phyloP scores from a whole-genome alignment of 2,329 filamentous ascomycete genomes.

The Penicillium oxalicum region DNA sequence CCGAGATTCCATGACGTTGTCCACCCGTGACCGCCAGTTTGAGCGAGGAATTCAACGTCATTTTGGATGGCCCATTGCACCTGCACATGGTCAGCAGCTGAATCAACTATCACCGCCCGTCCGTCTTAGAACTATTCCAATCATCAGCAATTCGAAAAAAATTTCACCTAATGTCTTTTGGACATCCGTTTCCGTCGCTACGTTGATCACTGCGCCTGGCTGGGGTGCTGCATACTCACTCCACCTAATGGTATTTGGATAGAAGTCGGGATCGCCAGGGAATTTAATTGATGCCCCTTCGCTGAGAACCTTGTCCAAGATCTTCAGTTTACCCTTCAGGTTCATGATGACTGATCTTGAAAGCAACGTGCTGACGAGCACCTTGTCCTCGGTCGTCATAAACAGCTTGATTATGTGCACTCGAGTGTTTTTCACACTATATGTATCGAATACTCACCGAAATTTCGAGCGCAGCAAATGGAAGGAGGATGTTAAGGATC shows the following conservation, averaged over 20 bases:
- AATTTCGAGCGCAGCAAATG: neutral
- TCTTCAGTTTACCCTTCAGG: neutral
- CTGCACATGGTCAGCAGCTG: neutral
- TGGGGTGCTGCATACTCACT: neutral
- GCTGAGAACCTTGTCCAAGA: neutral
- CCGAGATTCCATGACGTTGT: neutral
- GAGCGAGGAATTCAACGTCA: neutral
- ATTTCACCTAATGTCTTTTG: neutral
- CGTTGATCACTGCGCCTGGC: neutral
- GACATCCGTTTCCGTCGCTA: neutral
- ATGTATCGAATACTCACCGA: neutral
- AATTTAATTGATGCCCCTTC: neutral
- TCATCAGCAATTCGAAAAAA: neutral
- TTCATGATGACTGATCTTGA: neutral
- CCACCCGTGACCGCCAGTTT: neutral
- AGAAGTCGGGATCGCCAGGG: neutral
- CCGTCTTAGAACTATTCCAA: neutral
- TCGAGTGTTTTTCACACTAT: neutral
- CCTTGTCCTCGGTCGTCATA: neutral
- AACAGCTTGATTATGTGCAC: neutral
- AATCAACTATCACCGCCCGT: neutral
- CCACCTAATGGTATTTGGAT: neutral
- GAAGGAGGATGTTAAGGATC: neutral
- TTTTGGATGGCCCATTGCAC: neutral
- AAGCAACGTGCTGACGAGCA: neutral